Conservation (phyloP, 192 early-diverging fungal species). For the Linnemannia schmuckeri region DNA sequence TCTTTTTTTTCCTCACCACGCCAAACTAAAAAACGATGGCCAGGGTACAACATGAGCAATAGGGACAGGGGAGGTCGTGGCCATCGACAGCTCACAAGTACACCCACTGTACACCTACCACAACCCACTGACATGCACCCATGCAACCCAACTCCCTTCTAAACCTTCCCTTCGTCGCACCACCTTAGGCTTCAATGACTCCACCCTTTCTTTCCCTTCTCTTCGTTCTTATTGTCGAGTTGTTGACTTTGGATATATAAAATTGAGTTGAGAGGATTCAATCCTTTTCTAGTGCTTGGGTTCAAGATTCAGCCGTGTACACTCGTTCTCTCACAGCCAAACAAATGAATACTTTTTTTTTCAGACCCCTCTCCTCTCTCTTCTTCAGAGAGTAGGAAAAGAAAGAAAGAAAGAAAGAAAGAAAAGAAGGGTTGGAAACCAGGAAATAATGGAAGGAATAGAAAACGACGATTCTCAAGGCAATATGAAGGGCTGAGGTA, state of each 20-base stretch:
- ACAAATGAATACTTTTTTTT: neutral
- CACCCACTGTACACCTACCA: neutral
- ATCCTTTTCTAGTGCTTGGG: neutral
- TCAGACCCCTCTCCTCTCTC: no score
- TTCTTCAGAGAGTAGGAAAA: no score
- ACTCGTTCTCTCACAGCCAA: neutral
- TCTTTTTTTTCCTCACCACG: constrained; percentile 5
- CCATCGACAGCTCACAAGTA: neutral
- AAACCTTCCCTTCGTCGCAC: neutral
- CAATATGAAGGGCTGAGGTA: no score
- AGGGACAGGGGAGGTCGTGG: neutral
- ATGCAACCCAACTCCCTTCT: neutral
- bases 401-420: no score
- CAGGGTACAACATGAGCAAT: neutral
- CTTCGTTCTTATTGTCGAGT: neutral
- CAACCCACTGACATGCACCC: no score
- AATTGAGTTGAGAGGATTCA: neutral
- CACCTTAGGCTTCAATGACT: neutral
- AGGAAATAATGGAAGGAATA: no score
- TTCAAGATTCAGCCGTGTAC: constrained; percentile 4
- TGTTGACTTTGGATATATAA: neutral
- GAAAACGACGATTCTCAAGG: no score
- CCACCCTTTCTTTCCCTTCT: neutral
- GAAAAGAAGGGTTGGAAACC: no score
- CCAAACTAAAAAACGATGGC: neutral